Evolutionary conservation across 2,329 filamentous ascomycete genomes (phyloP), one percentile per base, ranked within the genome.

Genomic region (Colletotrichum orchidophilum): DNA sequence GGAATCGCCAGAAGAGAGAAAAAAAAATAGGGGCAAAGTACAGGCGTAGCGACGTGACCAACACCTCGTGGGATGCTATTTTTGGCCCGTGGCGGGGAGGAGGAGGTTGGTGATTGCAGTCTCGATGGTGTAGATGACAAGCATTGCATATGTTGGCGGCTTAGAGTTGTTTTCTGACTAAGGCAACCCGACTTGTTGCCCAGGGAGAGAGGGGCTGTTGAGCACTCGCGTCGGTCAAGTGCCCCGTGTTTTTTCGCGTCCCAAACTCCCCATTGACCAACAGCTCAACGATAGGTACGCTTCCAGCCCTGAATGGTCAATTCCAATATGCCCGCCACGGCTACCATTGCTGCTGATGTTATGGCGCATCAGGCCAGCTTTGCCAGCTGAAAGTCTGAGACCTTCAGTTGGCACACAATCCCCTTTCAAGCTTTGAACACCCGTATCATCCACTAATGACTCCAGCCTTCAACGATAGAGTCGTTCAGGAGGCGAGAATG

Each of bases 21-120:
- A 39, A 55, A 33, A 29, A 50, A 46, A 62, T 46, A 11, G 58
- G 42, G 68, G 57, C 26, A 58, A 46, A 62, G 46, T 52, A 29
- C 42, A 67, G 35, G 54, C 54, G 68, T 63, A 70, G 66, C 61
- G 70, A 71, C 52, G 58, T 71, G 58, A 68, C 52, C 33, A 68
- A 59, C 52, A 71, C 68, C 68, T 71, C 64, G 58, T 68, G 58
- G 42, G 46, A 64, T 71, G 57, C 68, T 71, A 63, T 71, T 71
- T 68, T 71, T 71, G 68, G 68, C 68, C 68, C 64, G 24, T 15
- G 46, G 52, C 64, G 64, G 68, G 60, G 64, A 55, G 50, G 58
- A 68, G 64, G 68, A 71, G 64, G 68, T 71, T 71, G 68, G 68
- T 68, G 68, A 68, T 68, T 71, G 53, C 42, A 67, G 64, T 46